Percentiles rank a stretch among this genome's conserved stretches.
Conservation (phyloP, 106 monocot genomes). For the Acorus calamus region DNA sequence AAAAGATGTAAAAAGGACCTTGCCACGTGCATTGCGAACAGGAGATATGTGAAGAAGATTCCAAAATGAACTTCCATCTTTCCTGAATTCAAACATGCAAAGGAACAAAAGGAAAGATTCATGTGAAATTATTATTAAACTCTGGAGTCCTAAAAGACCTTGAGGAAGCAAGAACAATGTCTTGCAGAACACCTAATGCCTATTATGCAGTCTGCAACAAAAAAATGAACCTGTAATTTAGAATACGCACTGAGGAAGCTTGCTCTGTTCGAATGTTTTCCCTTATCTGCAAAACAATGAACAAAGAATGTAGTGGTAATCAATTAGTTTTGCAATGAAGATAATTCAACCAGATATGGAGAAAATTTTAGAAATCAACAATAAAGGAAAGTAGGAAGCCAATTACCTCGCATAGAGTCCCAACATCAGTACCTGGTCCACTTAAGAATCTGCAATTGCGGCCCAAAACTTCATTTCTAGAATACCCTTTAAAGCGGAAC, state of each 20-base stretch:
- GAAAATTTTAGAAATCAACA: not conserved
- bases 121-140: too few species aligned
- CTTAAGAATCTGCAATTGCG: slow-evolving; percentile 72
- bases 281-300: slow-evolving; percentile 38
- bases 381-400: not conserved
- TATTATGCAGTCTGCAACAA: not conserved
- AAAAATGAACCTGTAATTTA: slow-evolving; percentile 71
- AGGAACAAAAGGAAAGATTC: too few species aligned
- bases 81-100: slow-evolving; percentile 27
- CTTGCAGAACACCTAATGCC: too few species aligned
- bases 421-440: slow-evolving; percentile 58
- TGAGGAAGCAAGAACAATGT: too few species aligned
- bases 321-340: not conserved
- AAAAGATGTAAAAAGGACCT: slow-evolving; percentile 31
- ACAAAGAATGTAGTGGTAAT: not conserved
- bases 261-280: slow-evolving; percentile 38
- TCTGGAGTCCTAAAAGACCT: too few species aligned
- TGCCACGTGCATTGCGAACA: slow-evolving; percentile 78
- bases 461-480: slow-evolving; percentile 80
- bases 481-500: slow-evolving; percentile 38
- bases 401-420: slow-evolving; percentile 48
- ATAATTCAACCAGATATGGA: too few species aligned
- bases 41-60: slow-evolving; percentile 78
- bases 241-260: slow-evolving; percentile 59
- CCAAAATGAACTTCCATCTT: slow-evolving; percentile 82